phyloP scores from a whole-genome alignment of 2,329 filamentous ascomycete species.

The Claviceps sp. region DNA sequence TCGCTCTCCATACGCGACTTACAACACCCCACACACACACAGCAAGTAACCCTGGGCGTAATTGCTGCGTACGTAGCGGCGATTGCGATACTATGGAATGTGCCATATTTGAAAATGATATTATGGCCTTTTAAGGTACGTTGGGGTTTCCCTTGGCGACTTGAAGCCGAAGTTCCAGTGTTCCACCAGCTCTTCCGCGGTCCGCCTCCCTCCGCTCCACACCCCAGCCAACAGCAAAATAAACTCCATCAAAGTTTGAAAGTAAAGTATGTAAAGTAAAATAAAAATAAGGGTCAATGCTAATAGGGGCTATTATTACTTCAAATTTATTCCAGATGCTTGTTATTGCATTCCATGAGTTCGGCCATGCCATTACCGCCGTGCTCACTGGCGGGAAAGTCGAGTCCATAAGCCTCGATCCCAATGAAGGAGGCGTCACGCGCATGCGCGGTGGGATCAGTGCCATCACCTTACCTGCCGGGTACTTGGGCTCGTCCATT shows the following conservation, averaged over 20 bases:
- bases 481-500: conserved; percentile 63
- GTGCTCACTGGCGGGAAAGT: conserved; percentile 61
- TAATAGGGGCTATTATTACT: neutral
- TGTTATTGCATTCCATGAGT: conserved; percentile 72
- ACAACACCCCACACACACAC: conserved; percentile 48
- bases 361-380: conserved; percentile 61
- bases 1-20: conserved; percentile 37
- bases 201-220: neutral
- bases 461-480: conserved; percentile 60
- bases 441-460: conserved; percentile 61
- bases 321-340: conserved; percentile 44
- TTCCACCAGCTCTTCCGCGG: neutral
- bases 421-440: conserved; percentile 67
- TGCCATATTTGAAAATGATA: conserved; percentile 60
- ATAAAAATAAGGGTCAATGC: neutral
- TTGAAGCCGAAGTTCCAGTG: neutral
- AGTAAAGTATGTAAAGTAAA: too few relatives aligned
- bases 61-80: conserved; percentile 59
- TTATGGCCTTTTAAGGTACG: conserved; percentile 69
- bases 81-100: conserved; percentile 67
- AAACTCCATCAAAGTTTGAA: too few relatives aligned
- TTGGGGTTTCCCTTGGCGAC: neutral
- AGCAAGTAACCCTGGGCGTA: conserved; percentile 56
- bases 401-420: conserved; percentile 61
- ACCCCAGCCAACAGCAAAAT: neutral